Percentiles rank a stretch among this genome's conserved stretches.
Evolutionary conservation across 768 basidiomycete genomes (phyloP).

Genomic region (Naganishia vishniacii): DNA sequence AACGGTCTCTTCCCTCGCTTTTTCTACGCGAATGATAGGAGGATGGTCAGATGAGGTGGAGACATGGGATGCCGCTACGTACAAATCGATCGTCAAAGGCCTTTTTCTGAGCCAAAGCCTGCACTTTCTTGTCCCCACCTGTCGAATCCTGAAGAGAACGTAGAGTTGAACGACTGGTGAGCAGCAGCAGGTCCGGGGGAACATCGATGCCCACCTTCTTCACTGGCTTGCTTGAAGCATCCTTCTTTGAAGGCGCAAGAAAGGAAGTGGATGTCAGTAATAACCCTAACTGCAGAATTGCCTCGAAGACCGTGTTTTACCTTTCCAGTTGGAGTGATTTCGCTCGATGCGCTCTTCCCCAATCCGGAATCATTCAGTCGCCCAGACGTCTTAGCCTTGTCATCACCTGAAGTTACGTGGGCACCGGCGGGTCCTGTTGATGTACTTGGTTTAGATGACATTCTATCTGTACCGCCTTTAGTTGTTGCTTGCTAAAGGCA

Average conservation of each 20-base stretch:
- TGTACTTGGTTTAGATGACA: background rate
- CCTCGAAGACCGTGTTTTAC: background rate
- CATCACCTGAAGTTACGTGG: background rate
- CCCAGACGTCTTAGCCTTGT: background rate
- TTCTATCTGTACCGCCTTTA: background rate
- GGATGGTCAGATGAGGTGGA: background rate
- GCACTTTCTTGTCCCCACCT: slow-evolving; percentile 23
- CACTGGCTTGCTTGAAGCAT: background rate
- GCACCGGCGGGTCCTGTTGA: background rate
- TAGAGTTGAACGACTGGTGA: background rate
- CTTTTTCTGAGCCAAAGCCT: slow-evolving; percentile 27
- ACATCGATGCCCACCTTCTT: background rate
- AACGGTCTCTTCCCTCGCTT: slow-evolving; percentile 28
- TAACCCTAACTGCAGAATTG: no score
- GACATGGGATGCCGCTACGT: background rate
- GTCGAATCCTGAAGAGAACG: slow-evolving; percentile 6
- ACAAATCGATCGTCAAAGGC: slow-evolving; percentile 30
- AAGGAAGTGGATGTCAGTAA: no score
- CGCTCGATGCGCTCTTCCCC: background rate
- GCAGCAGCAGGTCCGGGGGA: background rate
- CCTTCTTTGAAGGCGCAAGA: no score
- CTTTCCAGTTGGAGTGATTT: background rate
- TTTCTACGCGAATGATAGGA: slow-evolving; percentile 10
- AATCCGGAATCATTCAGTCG: background rate
- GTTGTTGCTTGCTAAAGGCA: background rate